Evolutionary conservation across 2,329 filamentous ascomycete species (phyloP).

Genomic region (Sordariomycetes sp.): DNA sequence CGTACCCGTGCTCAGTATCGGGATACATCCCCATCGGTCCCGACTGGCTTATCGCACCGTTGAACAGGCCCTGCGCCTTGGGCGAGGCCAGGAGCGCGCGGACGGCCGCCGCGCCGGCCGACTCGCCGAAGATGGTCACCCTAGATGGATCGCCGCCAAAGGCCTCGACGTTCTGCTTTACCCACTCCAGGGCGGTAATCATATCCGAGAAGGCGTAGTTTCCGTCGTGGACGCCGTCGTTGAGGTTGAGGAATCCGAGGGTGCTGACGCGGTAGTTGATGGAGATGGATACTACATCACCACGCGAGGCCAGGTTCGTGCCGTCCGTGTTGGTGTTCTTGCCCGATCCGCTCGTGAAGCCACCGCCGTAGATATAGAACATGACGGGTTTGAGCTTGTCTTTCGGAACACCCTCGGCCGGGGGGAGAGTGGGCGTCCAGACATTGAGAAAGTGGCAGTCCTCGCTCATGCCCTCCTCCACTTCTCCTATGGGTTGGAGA

Average conservation of each 20-base stretch:
- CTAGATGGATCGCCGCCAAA: slow-evolving; percentile 35
- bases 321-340: slow-evolving; percentile 32
- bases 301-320: slow-evolving; percentile 30
- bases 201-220: slow-evolving; percentile 4
- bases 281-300: slow-evolving; percentile 35
- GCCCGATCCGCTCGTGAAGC: slow-evolving; percentile 25
- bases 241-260: slow-evolving; percentile 49
- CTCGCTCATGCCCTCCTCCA: slow-evolving; percentile 14
- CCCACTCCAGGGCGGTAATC: slow-evolving; percentile 30
- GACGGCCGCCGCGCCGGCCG: slow-evolving; percentile 24
- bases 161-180: slow-evolving; percentile 36
- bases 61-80: slow-evolving; percentile 17
- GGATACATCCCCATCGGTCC: slow-evolving; percentile 14
- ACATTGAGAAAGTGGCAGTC: slow-evolving; percentile 35
- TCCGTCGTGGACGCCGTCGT: slow-evolving; percentile 40
- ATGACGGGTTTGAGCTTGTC: slow-evolving; percentile 29
- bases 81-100: slow-evolving; percentile 13
- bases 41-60: slow-evolving; percentile 18
- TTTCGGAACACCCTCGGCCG: slow-evolving; percentile 6
- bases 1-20: slow-evolving; percentile 6
- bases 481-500: slow-evolving; percentile 18
- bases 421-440: slow-evolving; percentile 28
- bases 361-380: slow-evolving; percentile 34
- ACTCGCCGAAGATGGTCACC: slow-evolving; percentile 45
- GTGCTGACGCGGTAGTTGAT: slow-evolving; percentile 43